Evolutionary conservation across 1,284 basidiomycete species (phyloP).

Genomic region (Ceratobasidium sp.): DNA sequence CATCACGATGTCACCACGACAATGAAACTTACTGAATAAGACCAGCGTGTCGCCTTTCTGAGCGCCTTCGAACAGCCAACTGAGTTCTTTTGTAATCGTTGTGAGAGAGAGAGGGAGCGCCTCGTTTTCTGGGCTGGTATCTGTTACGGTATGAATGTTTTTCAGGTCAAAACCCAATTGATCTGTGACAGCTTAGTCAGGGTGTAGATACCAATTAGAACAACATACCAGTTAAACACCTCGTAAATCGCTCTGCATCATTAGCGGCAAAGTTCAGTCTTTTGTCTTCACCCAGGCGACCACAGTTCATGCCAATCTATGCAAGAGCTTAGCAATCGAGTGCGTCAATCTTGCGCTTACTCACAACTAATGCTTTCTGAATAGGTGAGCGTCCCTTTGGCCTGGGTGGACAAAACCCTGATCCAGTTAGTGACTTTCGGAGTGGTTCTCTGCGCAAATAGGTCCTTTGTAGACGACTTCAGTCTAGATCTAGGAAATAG

Average conservation of each 20-base stretch:
- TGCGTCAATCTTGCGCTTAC: background rate
- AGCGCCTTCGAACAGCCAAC: constrained; percentile 27
- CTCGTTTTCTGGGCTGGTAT: background rate
- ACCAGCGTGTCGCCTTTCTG: background rate
- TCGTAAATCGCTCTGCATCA: constrained; percentile 25
- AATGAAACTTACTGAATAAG: constrained; percentile 24
- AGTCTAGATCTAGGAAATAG: background rate
- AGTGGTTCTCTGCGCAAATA: background rate
- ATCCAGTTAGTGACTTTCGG: background rate
- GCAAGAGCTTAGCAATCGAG: background rate
- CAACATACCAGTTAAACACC: constrained; percentile 20
- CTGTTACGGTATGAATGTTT: constrained; percentile 9
- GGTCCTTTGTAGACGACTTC: background rate
- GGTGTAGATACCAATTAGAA: background rate
- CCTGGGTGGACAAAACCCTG: constrained; percentile 1
- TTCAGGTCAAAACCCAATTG: background rate
- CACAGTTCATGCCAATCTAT: constrained; percentile 38
- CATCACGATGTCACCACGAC: too few relatives aligned
- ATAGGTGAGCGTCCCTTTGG: background rate
- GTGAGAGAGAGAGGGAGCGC: background rate
- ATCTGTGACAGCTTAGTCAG: background rate
- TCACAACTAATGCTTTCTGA: constrained; percentile 33
- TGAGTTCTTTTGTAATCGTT: background rate
- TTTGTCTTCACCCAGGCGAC: background rate
- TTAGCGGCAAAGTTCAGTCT: constrained; percentile 6